phyloP scores from a whole-genome alignment of 139 green algal genomes.

The Tetradesmus obliquus region DNA sequence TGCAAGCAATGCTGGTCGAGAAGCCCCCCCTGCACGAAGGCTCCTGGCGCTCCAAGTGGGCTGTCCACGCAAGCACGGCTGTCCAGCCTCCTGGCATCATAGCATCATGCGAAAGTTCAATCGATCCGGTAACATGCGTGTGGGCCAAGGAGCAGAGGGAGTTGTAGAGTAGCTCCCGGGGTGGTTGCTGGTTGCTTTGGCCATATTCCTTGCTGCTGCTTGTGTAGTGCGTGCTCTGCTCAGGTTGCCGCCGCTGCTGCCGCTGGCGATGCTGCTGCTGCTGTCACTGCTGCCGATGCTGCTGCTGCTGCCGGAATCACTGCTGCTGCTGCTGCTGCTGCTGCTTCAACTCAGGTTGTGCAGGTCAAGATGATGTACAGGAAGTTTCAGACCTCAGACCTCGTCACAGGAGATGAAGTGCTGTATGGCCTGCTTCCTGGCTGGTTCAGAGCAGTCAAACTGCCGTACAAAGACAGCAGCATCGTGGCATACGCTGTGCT shows the following conservation, averaged over 20 bases:
- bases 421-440: background rate
- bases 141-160: too few relatives aligned
- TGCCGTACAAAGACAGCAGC: slow-evolving; percentile 17
- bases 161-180: too few relatives aligned
- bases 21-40: too few relatives aligned
- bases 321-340: background rate
- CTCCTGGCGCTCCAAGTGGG: too few relatives aligned
- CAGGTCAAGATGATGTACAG: slow-evolving; percentile 30
- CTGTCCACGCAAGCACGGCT: too few relatives aligned
- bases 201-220: background rate
- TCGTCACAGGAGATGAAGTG: slow-evolving; percentile 7
- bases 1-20: too few relatives aligned
- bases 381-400: background rate
- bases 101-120: too few relatives aligned
- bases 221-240: background rate
- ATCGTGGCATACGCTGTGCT: slow-evolving; percentile 26
- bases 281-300: background rate
- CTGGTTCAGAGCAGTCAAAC: background rate
- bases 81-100: too few relatives aligned
- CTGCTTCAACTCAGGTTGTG: background rate
- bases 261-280: background rate
- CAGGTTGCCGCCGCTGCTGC: background rate
- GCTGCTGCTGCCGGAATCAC: background rate
- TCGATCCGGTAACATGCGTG: too few relatives aligned
- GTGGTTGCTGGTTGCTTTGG: too few relatives aligned